Base-by-base conservation (phyloP, 139 green algal genomes). In the Micromonas commoda region DNA sequence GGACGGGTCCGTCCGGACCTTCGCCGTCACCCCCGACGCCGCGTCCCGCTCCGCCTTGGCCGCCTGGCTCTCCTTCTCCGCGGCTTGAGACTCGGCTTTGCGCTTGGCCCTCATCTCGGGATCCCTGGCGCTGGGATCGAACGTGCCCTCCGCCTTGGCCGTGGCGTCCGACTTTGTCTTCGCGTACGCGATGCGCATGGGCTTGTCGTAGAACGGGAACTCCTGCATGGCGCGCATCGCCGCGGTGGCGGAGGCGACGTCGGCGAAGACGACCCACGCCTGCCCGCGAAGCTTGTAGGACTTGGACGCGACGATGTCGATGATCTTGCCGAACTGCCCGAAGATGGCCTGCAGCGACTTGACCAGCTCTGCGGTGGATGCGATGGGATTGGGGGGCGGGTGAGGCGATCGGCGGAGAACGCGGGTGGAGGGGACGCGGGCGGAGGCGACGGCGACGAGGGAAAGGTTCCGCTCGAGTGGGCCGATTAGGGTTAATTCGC, bases 201-300 rank as follows among this genome's bases (percentile, higher is more conserved):
- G 91, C 86, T 98, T 99, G 64, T 97, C 92, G 64, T 94, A 96
- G 86, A 99, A 98, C 0, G 93, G 93, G 82, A 99, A 99, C 24
- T 89, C 92, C 73, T 99, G 92, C 91, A 99, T 95, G 20, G 87
- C 83, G 26, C 90, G 83, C 60, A 97, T 71, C 0, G 95, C 95
- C 38, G 92, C 93, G 3, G 85, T 92, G 0, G 95, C 92, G 9
- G 89, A 82, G 0, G 87, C 85, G 0, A 93, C 84, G 37, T 95
- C 89, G 23, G 87, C 89, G 80, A 99, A 98, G 1, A 97, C 92
- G 0, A 99, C 81, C 94, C 94, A 99, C 0, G 94, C 95, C 77
- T 99, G 95, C 0, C 95, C 95, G 0, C 95, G 79, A 72, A 97
- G 85, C 19, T 89, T 81, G 64, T 93, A 90, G 0, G 91, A 97